phyloP scores from a whole-genome alignment of 257 asterid genomes.

The Osmanthus fragrans region DNA sequence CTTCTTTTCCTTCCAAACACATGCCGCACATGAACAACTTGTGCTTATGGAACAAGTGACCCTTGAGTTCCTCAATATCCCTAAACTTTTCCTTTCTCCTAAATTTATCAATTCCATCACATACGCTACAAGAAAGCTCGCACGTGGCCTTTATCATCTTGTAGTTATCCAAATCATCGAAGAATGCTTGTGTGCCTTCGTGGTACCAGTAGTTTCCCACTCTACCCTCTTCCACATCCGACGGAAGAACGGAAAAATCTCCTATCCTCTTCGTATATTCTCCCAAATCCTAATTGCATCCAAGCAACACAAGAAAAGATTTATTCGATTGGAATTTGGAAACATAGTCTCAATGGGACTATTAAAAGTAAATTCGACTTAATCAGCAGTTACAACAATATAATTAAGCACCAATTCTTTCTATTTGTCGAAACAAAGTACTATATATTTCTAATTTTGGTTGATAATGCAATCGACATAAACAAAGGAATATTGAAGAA shows the following conservation, averaged over 20 bases:
- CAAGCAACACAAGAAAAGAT: background rate
- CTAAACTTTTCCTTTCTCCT: slow-evolving; percentile 63
- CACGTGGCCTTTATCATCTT: slow-evolving; percentile 97
- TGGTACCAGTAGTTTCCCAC: slow-evolving; percentile 82
- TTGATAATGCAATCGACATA: background rate
- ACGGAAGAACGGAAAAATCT: slow-evolving; percentile 66
- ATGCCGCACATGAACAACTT: slow-evolving; percentile 78
- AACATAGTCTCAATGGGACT: background rate
- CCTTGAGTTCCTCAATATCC: slow-evolving; percentile 85
- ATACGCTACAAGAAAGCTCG: slow-evolving; percentile 85
- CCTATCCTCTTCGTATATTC: slow-evolving; percentile 36
- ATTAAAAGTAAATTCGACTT: background rate
- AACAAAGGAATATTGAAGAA: slow-evolving; percentile 15
- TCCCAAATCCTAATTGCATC: background rate
- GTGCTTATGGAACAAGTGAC: slow-evolving; percentile 84
- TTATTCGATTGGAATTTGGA: no score
- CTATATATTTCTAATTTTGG: no score
- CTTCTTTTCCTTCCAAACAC: slow-evolving; percentile 98
- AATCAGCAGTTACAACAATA: background rate
- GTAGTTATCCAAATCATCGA: slow-evolving; percentile 87
- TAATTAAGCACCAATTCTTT: no score
- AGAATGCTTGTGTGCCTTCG: slow-evolving; percentile 81
- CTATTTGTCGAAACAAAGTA: background rate
- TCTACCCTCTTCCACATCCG: slow-evolving; percentile 78
- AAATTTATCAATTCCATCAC: slow-evolving; percentile 61